Conservation (phyloP, 306 rosid species). For the Begonia fuchsioides region DNA sequence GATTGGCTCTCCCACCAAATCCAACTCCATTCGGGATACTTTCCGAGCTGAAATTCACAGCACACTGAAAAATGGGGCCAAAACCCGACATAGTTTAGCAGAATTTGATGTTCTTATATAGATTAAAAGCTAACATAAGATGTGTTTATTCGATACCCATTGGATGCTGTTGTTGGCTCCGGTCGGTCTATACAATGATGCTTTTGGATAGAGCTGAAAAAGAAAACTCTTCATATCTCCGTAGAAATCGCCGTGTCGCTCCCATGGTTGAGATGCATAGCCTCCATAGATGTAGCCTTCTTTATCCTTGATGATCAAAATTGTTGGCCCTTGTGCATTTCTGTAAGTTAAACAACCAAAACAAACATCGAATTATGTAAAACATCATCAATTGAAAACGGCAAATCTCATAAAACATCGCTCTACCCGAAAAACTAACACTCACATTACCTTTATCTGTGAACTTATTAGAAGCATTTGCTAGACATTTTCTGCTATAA, state of each 20-base stretch:
- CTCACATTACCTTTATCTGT: no score
- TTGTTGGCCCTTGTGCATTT: conserved; percentile 61
- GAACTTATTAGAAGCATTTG: no score
- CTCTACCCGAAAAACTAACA: no score
- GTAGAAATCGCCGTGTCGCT: conserved; percentile 74
- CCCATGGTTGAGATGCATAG: conserved; percentile 88
- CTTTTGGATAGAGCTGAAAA: conserved; percentile 66
- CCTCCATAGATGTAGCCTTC: conserved; percentile 83
- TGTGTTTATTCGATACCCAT: conserved; percentile 50
- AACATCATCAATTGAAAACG: no score
- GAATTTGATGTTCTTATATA: no score
- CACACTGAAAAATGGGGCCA: conserved; percentile 31
- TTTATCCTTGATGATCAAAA: conserved; percentile 63
- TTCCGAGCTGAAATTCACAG: conserved; percentile 74
- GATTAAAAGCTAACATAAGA: no score
- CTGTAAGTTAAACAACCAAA: conserved; percentile 38
- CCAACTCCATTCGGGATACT: conserved; percentile 90
- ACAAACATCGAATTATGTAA: no score
- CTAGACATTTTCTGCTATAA: no score
- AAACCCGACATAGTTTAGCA: no score
- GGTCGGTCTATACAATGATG: conserved; percentile 61
- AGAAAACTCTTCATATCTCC: conserved; percentile 80
- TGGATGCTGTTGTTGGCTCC: conserved; percentile 79
- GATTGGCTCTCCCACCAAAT: conserved; percentile 68
- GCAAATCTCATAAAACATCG: no score